Conservation (phyloP, 1,284 basidiomycete species). For the Cystobasidiaceae sp. region DNA sequence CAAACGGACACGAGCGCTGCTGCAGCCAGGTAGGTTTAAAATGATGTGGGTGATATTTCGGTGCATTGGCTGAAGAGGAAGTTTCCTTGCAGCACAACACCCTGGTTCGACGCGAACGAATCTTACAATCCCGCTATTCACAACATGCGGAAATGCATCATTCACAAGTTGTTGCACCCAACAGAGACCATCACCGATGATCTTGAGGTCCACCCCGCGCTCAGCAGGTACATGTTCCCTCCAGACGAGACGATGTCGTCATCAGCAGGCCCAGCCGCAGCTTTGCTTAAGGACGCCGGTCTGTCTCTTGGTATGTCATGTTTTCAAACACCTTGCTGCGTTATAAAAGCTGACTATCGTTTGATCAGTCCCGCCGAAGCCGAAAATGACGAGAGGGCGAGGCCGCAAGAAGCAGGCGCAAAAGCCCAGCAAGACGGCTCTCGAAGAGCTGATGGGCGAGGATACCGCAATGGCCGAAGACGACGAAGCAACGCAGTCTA, state of each 20-base stretch:
- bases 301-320: constrained; percentile 10
- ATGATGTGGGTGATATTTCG: too few species aligned
- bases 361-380: constrained; percentile 23
- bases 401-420: constrained; percentile 23
- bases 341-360: neutral
- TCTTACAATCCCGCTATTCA: constrained; percentile 29
- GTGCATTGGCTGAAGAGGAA: neutral
- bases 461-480: neutral
- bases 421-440: constrained; percentile 14
- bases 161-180: constrained; percentile 21
- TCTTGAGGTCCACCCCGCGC: constrained; percentile 11
- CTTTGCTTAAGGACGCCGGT: neutral
- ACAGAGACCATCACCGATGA: neutral
- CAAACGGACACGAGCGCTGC: too few species aligned
- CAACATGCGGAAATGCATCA: constrained; percentile 20
- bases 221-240: constrained; percentile 24
- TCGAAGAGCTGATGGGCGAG: constrained; percentile 20
- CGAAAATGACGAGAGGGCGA: constrained; percentile 15
- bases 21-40: too few species aligned
- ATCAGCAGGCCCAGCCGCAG: constrained; percentile 10
- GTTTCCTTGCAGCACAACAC: too few species aligned
- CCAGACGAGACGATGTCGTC: constrained; percentile 24
- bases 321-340: neutral
- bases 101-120: constrained; percentile 25
- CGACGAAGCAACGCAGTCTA: constrained; percentile 9